Conservation (phyloP, 192 early-diverging fungal species). For the Polychytrium aggregatum region DNA sequence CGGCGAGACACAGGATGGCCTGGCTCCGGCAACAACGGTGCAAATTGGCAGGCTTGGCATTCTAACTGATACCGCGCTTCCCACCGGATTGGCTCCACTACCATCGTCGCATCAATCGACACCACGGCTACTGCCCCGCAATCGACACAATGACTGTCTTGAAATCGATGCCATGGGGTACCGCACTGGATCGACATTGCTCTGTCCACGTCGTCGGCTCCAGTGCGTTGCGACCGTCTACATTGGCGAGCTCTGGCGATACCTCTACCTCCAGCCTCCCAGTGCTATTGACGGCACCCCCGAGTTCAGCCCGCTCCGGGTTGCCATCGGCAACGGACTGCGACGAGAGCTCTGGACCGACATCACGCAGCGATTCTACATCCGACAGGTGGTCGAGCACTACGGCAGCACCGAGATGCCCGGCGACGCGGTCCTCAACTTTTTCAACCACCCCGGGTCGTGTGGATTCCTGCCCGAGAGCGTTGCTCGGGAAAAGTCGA, state of each 20-base stretch:
- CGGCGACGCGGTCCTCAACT: conserved; percentile 27
- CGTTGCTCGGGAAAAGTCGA: conserved; percentile 1
- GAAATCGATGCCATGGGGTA: too few species aligned
- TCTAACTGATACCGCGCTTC: too few species aligned
- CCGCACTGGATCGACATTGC: too few species aligned
- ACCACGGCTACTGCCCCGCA: too few species aligned
- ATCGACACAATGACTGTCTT: too few species aligned
- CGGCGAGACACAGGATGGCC: too few species aligned
- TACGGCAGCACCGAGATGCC: conserved; percentile 50
- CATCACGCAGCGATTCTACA: conserved; percentile 50
- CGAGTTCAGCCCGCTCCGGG: conserved; percentile 18
- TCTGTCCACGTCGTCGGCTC: too few species aligned
- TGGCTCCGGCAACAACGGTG: too few species aligned
- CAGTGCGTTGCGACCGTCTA: conserved; percentile 24
- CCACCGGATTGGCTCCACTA: too few species aligned
- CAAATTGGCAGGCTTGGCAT: too few species aligned
- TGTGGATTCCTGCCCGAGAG: conserved; percentile 9
- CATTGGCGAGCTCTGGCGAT: conserved; percentile 61
- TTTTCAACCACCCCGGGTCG: conserved; percentile 31
- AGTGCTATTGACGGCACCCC: conserved; percentile 20
- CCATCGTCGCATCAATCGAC: too few species aligned
- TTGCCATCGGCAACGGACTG: conserved; percentile 60
- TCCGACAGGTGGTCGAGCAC: conserved; percentile 48
- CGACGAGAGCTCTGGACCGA: conserved; percentile 53
- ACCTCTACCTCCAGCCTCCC: conserved; percentile 39